Evolutionary conservation across 176 grass and related monocot species (phyloP), one percentile per base, ranked within the genome.

Genomic region (Echinochloa phyllopogon): DNA sequence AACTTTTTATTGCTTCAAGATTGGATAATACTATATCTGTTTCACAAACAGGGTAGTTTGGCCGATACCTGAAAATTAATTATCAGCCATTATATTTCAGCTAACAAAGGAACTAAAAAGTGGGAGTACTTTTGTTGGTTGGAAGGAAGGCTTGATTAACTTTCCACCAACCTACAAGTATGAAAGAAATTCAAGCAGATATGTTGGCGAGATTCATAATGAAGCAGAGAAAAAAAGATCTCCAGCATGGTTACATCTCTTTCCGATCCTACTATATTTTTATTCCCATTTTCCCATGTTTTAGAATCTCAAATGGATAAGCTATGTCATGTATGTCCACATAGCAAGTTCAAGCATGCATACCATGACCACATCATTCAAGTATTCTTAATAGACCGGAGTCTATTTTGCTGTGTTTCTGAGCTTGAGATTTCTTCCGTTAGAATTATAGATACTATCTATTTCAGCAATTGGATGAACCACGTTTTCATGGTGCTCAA

Each of bases 161-260:
- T 94, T 92, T 70, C 65, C 87, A 65, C 93, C 93, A 13, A 94
- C 93, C 47, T 94, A 94, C 72, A 94, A 94, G 59, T 92, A 85
- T 17, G 82, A 90, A 82, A 75, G 9, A 24, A 86, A 94, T 39
- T 90, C 93, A 17, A 79, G 64, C 7, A 83, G 39, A 77, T 95
- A 95, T 65, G 86, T 88, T 33, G 88, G 90, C n/a, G 93, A 90
- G 37, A 40, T 45, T 65, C 27, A 79, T n/a, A 87, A 74, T 11
- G 88, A 95, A 82, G 75, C 24, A 4, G 90, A 84, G 74, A 95
- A 89, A 58, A 95, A 38, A 76, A 92, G 88, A 74, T 88, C 88
- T 40, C 88, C 93, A 14, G 88, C 93, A 86, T 95, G 93, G 93
- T 95, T 80, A 56, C 6, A 10, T 62, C 6, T 84, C 25, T 79